A percentile compares a stretch with the other conserved stretches of the same genome.
Evolutionary conservation across 441 rosid genomes (phyloP).

Genomic region (Corymbia calophylla): DNA sequence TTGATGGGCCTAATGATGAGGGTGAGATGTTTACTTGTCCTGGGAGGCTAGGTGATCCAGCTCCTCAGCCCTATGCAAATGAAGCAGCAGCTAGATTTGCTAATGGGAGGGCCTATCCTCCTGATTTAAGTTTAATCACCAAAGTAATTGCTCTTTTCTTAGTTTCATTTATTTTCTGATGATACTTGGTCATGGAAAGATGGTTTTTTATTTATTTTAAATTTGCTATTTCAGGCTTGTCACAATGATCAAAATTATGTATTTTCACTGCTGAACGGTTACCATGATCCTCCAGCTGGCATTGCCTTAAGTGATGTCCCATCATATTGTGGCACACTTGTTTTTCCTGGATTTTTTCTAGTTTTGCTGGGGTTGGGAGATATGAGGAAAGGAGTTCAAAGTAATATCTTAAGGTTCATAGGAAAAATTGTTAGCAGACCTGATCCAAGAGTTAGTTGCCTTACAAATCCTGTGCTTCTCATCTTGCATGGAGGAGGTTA

Average conservation of each 20-base stretch:
- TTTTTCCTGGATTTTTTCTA: neutral
- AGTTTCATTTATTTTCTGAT: neutral
- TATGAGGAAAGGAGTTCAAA: neutral
- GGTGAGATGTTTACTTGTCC: slow-evolving; percentile 99
- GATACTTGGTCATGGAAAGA: neutral
- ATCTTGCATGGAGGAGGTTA: neutral
- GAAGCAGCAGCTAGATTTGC: slow-evolving; percentile 99
- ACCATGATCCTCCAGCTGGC: slow-evolving; percentile 99
- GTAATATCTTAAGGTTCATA: neutral
- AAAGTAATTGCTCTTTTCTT: slow-evolving; percentile 43
- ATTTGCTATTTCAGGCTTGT: slow-evolving; percentile 57
- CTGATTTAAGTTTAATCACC: slow-evolving; percentile 96
- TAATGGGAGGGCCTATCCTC: slow-evolving; percentile 99
- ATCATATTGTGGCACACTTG: neutral
- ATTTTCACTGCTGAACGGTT: slow-evolving; percentile 91
- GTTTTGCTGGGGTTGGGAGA: neutral
- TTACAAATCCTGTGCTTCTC: neutral
- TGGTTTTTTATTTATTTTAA: neutral
- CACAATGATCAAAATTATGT: slow-evolving; percentile 97
- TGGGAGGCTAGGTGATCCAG: slow-evolving; percentile 95
- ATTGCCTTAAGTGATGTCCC: slow-evolving; percentile 41
- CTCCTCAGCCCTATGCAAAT: slow-evolving; percentile 88
- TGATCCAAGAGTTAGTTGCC: neutral
- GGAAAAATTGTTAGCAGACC: neutral
- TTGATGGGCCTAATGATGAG: slow-evolving; percentile 98